Evolutionary conservation across 2,329 filamentous ascomycete genomes (phyloP), one percentile per base, ranked within the genome.

Genomic region (Sporothrix brasiliensis): DNA sequence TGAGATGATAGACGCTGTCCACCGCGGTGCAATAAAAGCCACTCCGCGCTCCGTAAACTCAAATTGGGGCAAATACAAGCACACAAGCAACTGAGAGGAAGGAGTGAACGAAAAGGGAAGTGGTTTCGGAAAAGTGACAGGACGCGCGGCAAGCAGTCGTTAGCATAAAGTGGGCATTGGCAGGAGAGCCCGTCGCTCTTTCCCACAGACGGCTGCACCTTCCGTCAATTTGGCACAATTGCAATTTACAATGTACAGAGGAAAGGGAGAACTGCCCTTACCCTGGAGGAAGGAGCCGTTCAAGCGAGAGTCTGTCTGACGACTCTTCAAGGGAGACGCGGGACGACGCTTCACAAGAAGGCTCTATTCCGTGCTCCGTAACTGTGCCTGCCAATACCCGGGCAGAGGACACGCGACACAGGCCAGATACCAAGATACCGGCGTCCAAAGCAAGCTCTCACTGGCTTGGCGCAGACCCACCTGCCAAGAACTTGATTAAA

Each of bases 131-230:
- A 14, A 27, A 2, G 21, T 14, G 58, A 24, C 49, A 39, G 63
- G 63, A 53, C 63, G 63, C 63, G 63, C 47, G 63, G 63, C 63
- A 66, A 44, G 6, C 24, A 63, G 16, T 10, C 13, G 13, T 27
- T 50, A 7, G 61, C 47, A 52, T 47, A 14, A 34, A 52, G 61
- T 66, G 61, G 61, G 24, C 10, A 44, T 44, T 16, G 34, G 39
- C n/a, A 16, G 30, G 16, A 58, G 30, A 30, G 16, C 19, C 19
- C n/a, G 3, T 50, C 14, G 44, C 13, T 49, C 49, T 50, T 50
- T 50, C 49, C 47, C 49, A 50, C 49, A 50, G 2, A 50, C 49
- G n/a, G n/a, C 19, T 50, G 49, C 44, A 41, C 16, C 34, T 60
- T 58, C 54, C 30, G 9, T 9, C 34, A 34, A 9, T 34, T 7